These are phyloP conservation scores for Annona cherimola DNA, from an alignment of 164 flowering plant species.

Conservation along the genomic window DNA sequence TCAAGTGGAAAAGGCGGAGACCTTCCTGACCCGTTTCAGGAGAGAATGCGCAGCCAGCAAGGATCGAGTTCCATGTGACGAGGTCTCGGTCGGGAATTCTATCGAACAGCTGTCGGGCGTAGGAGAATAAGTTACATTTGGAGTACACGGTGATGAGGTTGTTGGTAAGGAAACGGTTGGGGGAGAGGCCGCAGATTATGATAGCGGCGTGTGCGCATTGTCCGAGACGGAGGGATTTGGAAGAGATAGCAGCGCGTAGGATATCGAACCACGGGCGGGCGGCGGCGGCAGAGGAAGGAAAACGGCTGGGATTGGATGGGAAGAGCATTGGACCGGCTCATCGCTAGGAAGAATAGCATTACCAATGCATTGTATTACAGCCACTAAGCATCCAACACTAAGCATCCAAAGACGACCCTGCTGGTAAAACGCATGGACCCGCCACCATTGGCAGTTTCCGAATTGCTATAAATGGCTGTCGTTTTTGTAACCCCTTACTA, in stretches of 20 bases:
- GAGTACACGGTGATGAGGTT: slow-evolving; percentile 47
- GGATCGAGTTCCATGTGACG: slow-evolving; percentile 49
- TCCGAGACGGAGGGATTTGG: slow-evolving; percentile 29
- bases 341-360: slow-evolving; percentile 13
- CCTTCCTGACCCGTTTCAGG: slow-evolving; percentile 23
- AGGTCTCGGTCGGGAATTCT: slow-evolving; percentile 32
- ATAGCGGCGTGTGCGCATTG: slow-evolving; percentile 37
- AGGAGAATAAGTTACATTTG: slow-evolving; percentile 32
- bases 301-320: not conserved
- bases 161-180: slow-evolving; percentile 41
- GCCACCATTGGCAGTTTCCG: too few relatives aligned
- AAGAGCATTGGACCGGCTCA: slow-evolving; percentile 11
- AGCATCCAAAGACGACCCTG: too few relatives aligned
- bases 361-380: not conserved
- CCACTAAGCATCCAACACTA: too few relatives aligned
- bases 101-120: slow-evolving; percentile 47
- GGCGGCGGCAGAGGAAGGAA: slow-evolving; percentile 23
- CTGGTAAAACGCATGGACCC: too few relatives aligned
- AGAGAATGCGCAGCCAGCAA: slow-evolving; percentile 35
- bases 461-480: too few relatives aligned
- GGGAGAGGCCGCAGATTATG: slow-evolving; percentile 18
- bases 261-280: slow-evolving; percentile 37
- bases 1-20: slow-evolving; percentile 25
- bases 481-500: too few relatives aligned
- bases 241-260: slow-evolving; percentile 39